Conservation (phyloP, 805 yeast species). For the Saccharomycopsis synnaedendra region DNA sequence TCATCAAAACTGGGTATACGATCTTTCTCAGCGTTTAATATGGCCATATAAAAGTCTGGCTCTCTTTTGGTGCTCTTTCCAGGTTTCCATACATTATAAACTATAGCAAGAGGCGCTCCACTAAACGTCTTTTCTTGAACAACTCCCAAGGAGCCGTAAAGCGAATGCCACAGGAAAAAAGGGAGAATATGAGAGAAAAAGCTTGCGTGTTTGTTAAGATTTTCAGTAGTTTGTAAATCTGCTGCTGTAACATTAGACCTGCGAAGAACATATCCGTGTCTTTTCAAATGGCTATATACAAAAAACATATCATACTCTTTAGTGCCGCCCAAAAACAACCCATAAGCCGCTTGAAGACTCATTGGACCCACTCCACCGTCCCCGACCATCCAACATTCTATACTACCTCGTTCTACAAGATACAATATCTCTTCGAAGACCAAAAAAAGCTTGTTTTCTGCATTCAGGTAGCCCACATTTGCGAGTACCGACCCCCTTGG, state of each 20-base stretch:
- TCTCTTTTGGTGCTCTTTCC: no score
- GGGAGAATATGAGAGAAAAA: no score
- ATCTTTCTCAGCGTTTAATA: no score
- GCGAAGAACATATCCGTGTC: constrained; percentile 55
- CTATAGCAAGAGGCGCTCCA: no score
- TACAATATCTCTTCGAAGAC: constrained; percentile 53
- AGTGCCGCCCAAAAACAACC: constrained; percentile 26
- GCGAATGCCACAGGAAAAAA: background rate
- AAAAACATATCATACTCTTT: constrained; percentile 35
- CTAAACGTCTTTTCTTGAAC: background rate
- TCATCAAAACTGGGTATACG: no score
- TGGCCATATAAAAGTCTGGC: no score
- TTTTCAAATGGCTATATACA: constrained; percentile 50
- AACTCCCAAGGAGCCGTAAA: background rate
- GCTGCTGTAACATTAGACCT: constrained; percentile 16
- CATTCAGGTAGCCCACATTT: constrained; percentile 40
- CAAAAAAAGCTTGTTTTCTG: constrained; percentile 31
- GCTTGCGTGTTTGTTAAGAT: no score
- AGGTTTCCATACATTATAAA: no score
- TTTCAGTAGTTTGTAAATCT: background rate
- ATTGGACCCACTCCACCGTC: constrained; percentile 22
- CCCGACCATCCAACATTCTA: constrained; percentile 22
- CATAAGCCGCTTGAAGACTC: constrained; percentile 44
- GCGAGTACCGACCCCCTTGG: constrained; percentile 53
- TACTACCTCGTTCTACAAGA: constrained; percentile 55